Base-by-base conservation (phyloP, 768 basidiomycete species). In the Kwoniella shandongensis region DNA sequence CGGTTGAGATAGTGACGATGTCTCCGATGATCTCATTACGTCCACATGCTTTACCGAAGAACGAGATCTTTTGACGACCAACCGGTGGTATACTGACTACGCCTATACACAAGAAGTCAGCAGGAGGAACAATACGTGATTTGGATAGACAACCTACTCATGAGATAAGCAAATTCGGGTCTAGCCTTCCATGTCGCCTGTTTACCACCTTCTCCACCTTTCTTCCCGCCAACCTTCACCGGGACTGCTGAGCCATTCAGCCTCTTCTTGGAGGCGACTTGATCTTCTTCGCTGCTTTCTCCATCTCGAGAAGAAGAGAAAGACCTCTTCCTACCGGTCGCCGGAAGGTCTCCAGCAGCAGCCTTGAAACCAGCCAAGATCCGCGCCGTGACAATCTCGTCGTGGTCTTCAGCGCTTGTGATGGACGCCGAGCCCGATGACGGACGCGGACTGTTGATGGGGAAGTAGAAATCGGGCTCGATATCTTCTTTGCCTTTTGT, bases 21-120 rank as follows among this genome's bases (percentile, higher is more conserved):
- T 73, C 63, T 27, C 66, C 72, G 49, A 78, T 76, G 40, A 77
- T 63, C 57, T 78, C 77, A 63, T 78, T 78, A 1, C 77, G 65
- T 0, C 77, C 77, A 44, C 73, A 74, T 1, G 71, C 57, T 57
- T 74, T 76, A 44, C 69, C 68, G 38, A 75, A 63, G 52, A 78
- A 57, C 13, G 69, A 25, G 30, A 77, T 46, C 58, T 78, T 76
- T 38, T 63, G 66, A 18, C 76, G 45, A 3, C 75, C 76, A 26
- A 75, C 52, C 32, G 63, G 59, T n/a, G 63, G 63, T 8, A 65
- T 49, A 29, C 35, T 40, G 18, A 58, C 57, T 6, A 61, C 51
- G 20, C 57, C 62, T 56, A 30, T 32, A 17, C n/a, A 47, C 35
- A 26, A 53, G 12, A 46, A 8, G 44, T 46, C 44, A 46, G 36